phyloP scores from a whole-genome alignment of 1,139 yeast species.

The Scheffersomyces titani region DNA sequence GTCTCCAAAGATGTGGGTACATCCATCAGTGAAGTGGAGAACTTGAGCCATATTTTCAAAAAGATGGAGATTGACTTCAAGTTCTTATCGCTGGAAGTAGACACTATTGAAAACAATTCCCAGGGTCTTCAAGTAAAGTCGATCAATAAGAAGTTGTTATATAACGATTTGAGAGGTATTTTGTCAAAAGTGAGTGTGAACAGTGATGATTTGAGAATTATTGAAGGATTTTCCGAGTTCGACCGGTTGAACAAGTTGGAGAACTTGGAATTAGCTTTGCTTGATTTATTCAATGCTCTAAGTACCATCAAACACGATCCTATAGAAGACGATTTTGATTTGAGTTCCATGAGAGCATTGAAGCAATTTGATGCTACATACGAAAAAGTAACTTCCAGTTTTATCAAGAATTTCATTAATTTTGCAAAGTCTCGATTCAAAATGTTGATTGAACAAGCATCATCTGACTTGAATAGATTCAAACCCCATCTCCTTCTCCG shows the following conservation, averaged over 20 bases:
- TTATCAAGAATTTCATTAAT: slow-evolving; percentile 49
- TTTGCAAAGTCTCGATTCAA: slow-evolving; percentile 49
- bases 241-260: slow-evolving; percentile 45
- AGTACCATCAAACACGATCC: slow-evolving; percentile 55
- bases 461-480: slow-evolving; percentile 22
- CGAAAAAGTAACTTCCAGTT: slow-evolving; percentile 56
- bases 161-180: slow-evolving; percentile 67
- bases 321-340: slow-evolving; percentile 38
- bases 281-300: slow-evolving; percentile 65
- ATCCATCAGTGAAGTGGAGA: slow-evolving; percentile 65
- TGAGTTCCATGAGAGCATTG: slow-evolving; percentile 74
- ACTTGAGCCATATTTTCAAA: slow-evolving; percentile 53
- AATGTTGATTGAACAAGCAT: slow-evolving; percentile 31
- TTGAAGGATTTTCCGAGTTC: slow-evolving; percentile 53
- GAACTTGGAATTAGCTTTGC: slow-evolving; percentile 57
- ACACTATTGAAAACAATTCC: slow-evolving; percentile 71
- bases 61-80: slow-evolving; percentile 46
- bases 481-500: slow-evolving; percentile 25
- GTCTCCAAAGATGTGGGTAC: slow-evolving; percentile 36
- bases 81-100: slow-evolving; percentile 61
- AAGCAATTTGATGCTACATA: slow-evolving; percentile 66
- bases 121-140: slow-evolving; percentile 85
- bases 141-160: slow-evolving; percentile 73
- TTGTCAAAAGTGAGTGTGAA: slow-evolving; percentile 70
- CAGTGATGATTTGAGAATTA: slow-evolving; percentile 49